Conservation (phyloP, 163 green algal genomes). For the Scenedesmus sp. region DNA sequence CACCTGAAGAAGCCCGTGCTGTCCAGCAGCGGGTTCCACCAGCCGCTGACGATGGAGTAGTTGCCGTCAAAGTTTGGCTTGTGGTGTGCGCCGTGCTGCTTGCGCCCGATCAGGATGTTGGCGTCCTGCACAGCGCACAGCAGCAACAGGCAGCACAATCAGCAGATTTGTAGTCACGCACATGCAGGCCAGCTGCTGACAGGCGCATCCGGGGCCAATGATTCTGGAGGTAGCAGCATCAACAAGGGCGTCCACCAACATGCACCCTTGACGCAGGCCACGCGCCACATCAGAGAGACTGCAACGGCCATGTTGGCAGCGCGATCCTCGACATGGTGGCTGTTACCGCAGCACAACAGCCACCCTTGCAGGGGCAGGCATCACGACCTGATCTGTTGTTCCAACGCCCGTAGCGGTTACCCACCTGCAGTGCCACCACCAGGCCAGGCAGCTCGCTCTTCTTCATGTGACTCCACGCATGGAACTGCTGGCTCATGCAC, state of each 20-base stretch:
- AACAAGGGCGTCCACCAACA: too few species aligned
- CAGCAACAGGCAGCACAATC: neutral
- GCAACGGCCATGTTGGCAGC: too few species aligned
- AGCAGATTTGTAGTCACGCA: too few species aligned
- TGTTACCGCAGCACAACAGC: neutral
- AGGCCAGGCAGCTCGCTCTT: conserved; percentile 82
- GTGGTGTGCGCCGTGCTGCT: conserved; percentile 96
- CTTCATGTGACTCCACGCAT: conserved; percentile 97
- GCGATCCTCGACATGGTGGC: too few species aligned
- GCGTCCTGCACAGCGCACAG: conserved; percentile 78
- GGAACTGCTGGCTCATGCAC: conserved; percentile 97
- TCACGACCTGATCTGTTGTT: too few species aligned
- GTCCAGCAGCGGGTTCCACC: conserved; percentile 94
- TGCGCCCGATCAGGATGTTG: conserved; percentile 90
- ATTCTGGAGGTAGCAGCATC: too few species aligned
- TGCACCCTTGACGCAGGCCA: too few species aligned
- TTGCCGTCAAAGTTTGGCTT: conserved; percentile 95
- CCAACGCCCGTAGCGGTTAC: too few species aligned
- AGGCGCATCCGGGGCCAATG: too few species aligned
- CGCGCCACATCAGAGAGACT: too few species aligned
- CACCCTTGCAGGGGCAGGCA: too few species aligned
- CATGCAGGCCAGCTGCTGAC: too few species aligned
- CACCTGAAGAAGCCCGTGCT: conserved; percentile 78
- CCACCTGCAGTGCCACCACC: conserved; percentile 85
- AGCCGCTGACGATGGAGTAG: conserved; percentile 97